Conservation (phyloP, 331 rosid genomes). For the Pyrus hybrid region DNA sequence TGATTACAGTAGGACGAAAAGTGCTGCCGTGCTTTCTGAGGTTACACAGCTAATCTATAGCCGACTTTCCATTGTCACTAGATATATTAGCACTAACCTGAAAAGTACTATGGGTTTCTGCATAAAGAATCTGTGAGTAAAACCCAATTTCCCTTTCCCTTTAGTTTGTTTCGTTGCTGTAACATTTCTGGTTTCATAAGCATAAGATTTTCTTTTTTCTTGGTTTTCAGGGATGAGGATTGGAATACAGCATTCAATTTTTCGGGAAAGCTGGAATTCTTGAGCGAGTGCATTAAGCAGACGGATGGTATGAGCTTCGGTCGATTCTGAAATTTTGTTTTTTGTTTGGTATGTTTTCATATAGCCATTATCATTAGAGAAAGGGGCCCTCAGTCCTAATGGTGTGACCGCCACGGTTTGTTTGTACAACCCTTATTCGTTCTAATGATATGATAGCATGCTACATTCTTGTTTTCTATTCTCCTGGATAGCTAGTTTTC, state of each 20-base stretch:
- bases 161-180: neutral
- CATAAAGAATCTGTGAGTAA: constrained; percentile 55
- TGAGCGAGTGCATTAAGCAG: constrained; percentile 43
- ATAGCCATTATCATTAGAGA: neutral
- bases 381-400: neutral
- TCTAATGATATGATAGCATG: neutral
- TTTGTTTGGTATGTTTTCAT: neutral
- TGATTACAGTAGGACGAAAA: constrained; percentile 8
- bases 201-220: neutral
- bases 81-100: constrained; percentile 33
- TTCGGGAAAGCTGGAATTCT: constrained; percentile 35
- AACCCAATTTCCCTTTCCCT: neutral
- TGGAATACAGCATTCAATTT: constrained; percentile 65
- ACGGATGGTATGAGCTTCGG: constrained; percentile 28
- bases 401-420: neutral
- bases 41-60: constrained; percentile 31
- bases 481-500: neutral
- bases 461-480: neutral
- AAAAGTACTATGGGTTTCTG: constrained; percentile 34
- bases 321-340: neutral
- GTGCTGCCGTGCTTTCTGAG: constrained; percentile 25
- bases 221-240: constrained; percentile 41
- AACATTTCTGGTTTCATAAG: neutral
- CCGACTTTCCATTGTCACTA: constrained; percentile 37
- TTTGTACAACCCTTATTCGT: neutral